Evolutionary conservation across 306 rosid genomes (phyloP), one percentile per base, ranked within the genome.

Genomic region (Cucurbita argyrosperma): DNA sequence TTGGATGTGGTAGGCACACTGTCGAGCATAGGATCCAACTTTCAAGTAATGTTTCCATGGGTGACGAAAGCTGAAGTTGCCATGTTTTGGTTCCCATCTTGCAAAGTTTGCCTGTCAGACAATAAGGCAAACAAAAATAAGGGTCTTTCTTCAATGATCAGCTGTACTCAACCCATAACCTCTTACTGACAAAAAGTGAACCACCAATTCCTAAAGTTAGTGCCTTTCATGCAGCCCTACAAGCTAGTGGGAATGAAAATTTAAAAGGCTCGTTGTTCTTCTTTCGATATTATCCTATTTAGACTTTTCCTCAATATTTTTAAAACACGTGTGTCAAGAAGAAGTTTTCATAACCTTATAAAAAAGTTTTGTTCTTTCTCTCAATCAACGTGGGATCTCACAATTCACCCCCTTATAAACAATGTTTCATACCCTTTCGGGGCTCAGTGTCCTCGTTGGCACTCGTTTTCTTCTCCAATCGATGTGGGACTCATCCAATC

Each of bases 1-100:
- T 80, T 94, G 95, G 74, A 91, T 87, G 62, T 83, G 87, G 80
- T 85, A 94, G 42, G 96, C 96, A 61, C 97, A 91, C 77, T 85
- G 83, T 11, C 96, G 76, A 69, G 85, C 79, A 58, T 89, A 86
- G 39, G 82, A 83, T 79, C 97, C 99, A 42, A 87, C 75, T 82
- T 89, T 88, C 83, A 91, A 81, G 77, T 94, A 94, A 23, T 89
- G 92, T 72, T 79, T 87, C 99, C 99, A 94, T 65, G 97, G 97
- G 43, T 94, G 96, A 5, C 91, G 78, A 77, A 91, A 87, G 5
- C 74, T 64, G 82, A 89, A 94, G 50, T 80, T 73, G 1, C 97
- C 99, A 79, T 94, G 99, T 47, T 90, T 89, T 37, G 97, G 99
- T 75, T 94, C 99, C 98, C 97, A 94, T 80, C 87, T 83, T 55